phyloP scores from a whole-genome alignment of 495 filamentous ascomycete genomes.

The Trichoderma virens region DNA sequence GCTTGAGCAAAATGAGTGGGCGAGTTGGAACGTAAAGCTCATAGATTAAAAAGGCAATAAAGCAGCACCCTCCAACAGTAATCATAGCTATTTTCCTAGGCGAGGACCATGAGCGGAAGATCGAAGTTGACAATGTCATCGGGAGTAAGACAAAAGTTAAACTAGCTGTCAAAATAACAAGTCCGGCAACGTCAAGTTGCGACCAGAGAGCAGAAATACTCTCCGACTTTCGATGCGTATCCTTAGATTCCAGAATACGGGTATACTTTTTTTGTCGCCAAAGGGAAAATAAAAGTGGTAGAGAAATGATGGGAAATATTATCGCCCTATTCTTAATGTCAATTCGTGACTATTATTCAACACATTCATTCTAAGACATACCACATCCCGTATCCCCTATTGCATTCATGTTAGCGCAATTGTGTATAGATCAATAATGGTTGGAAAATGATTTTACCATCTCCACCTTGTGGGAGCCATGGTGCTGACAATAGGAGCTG shows the following conservation, averaged over 20 bases:
- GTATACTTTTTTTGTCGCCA: neutral
- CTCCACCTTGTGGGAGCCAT: neutral
- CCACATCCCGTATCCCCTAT: neutral
- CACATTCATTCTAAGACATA: neutral
- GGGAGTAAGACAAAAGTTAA: neutral
- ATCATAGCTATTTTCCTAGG: neutral
- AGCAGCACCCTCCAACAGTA: neutral
- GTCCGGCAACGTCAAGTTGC: neutral
- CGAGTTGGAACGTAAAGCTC: neutral
- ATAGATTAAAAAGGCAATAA: neutral
- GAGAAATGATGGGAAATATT: neutral
- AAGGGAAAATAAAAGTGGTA: neutral
- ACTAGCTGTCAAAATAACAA: neutral
- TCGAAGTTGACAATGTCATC: neutral
- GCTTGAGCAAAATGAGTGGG: neutral
- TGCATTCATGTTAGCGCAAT: neutral
- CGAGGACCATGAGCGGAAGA: neutral
- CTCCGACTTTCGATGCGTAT: neutral
- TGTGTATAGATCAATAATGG: no score
- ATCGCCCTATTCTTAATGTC: neutral
- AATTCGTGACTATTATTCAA: neutral
- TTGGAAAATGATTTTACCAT: neutral
- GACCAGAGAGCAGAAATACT: neutral
- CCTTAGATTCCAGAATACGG: neutral
- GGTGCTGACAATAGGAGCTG: neutral